Percentiles rank a stretch among this genome's conserved stretches.
phyloP scores from a whole-genome alignment of 2,329 filamentous ascomycete genomes.

The Tolypocladium tundrense region DNA sequence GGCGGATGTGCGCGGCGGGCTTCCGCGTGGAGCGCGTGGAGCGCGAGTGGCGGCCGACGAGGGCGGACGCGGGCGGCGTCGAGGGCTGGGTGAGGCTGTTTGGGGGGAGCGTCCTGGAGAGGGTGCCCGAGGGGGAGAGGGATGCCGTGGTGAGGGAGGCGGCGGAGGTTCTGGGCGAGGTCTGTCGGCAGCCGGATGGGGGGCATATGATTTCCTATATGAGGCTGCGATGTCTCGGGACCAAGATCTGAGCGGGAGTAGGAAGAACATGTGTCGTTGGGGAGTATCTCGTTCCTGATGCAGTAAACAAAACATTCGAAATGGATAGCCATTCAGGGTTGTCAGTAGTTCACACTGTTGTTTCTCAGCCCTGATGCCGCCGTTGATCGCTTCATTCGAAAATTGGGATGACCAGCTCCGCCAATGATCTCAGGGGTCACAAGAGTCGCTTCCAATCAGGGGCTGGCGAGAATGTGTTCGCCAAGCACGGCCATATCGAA shows the following conservation, averaged over 20 bases:
- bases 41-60: slow-evolving; percentile 55
- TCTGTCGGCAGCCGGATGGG: neutral
- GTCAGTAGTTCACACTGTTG: too few relatives aligned
- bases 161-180: neutral
- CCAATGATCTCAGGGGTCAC: neutral
- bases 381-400: neutral
- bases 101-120: slow-evolving; percentile 16
- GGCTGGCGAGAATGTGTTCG: too few relatives aligned
- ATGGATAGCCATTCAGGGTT: too few relatives aligned
- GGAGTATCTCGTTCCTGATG: too few relatives aligned
- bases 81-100: slow-evolving; percentile 58
- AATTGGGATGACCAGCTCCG: neutral
- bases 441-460: too few relatives aligned
- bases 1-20: slow-evolving; percentile 33
- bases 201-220: neutral
- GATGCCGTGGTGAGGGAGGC: neutral
- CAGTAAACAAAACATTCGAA: too few relatives aligned
- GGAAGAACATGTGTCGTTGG: neutral
- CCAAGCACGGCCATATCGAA: too few relatives aligned
- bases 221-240: neutral
- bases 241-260: neutral
- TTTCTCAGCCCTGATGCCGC: neutral
- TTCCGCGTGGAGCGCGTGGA: slow-evolving; percentile 44
- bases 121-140: neutral
- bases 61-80: slow-evolving; percentile 46